A percentile compares a stretch with the other conserved stretches of the same genome.
These are phyloP conservation scores for Nemania sp. DNA, from an alignment of 2,329 filamentous ascomycete genomes.

Conservation along the genomic window DNA sequence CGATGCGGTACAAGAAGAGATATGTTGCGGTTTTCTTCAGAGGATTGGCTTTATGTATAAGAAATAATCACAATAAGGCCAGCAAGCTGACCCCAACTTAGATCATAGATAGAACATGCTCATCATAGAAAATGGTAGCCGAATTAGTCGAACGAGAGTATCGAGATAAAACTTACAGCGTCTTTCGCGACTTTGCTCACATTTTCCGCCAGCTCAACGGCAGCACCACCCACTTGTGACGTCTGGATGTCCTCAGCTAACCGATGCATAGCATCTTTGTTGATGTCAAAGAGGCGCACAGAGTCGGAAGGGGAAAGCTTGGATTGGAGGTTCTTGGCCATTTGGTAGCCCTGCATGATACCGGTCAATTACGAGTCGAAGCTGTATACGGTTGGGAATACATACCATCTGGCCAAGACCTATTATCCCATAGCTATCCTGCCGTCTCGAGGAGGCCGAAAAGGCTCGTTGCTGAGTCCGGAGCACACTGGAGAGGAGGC, in stretches of 20 bases:
- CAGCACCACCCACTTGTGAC: slow-evolving; percentile 49
- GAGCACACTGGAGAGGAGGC: slow-evolving; percentile 44
- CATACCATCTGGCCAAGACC: slow-evolving; percentile 64
- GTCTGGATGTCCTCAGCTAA: slow-evolving; percentile 52
- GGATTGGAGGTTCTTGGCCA: slow-evolving; percentile 64
- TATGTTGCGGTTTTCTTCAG: slow-evolving; percentile 50
- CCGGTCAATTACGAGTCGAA: slow-evolving; percentile 8
- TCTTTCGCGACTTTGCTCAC: slow-evolving; percentile 54
- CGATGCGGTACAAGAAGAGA: slow-evolving; percentile 8
- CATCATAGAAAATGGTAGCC: slow-evolving; percentile 39
- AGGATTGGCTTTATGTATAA: slow-evolving; percentile 71
- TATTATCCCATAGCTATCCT: slow-evolving; percentile 62
- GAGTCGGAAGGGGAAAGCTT: slow-evolving; percentile 57
- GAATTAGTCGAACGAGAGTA: slow-evolving; percentile 17
- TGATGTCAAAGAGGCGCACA: slow-evolving; percentile 60
- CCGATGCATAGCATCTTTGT: slow-evolving; percentile 50
- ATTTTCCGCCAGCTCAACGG: slow-evolving; percentile 49
- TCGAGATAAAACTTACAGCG: slow-evolving; percentile 49
- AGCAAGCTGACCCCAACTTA: slow-evolving; percentile 68
- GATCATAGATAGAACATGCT: slow-evolving; percentile 62
- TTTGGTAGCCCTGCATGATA: slow-evolving; percentile 57
- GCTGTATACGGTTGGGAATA: slow-evolving; percentile 6
- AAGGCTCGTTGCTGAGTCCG: slow-evolving; percentile 52
- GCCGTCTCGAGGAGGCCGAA: slow-evolving; percentile 49
- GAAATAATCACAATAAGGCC: slow-evolving; percentile 64